Conservation (phyloP, 768 basidiomycete species). For the Calocybe indica region DNA sequence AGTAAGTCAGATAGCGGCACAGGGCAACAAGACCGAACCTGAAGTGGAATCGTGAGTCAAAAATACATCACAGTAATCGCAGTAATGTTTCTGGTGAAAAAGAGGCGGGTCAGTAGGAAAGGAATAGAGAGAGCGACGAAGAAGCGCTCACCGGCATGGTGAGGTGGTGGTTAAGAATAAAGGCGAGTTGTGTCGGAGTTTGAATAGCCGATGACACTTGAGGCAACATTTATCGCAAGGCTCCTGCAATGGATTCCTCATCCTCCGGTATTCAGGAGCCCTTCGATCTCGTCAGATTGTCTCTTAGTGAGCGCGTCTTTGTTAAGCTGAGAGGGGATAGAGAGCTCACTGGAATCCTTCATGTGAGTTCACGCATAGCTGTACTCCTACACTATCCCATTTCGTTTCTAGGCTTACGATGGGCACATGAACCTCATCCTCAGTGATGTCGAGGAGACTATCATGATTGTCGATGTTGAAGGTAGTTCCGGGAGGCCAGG, state of each 20-base stretch:
- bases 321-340: constrained; percentile 96
- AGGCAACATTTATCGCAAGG: constrained; percentile 18
- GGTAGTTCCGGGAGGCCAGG: constrained; percentile 48
- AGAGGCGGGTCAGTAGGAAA: constrained; percentile 4
- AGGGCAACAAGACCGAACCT: constrained; percentile 38
- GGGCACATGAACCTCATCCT: constrained; percentile 99
- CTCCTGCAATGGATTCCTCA: constrained; percentile 56
- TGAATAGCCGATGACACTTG: constrained; percentile 17
- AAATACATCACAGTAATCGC: constrained; percentile 92
- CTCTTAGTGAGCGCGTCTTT: constrained; percentile 95
- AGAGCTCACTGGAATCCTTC: constrained; percentile 85
- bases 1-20: not conserved
- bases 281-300: constrained; percentile 94
- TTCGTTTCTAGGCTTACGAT: constrained; percentile 79
- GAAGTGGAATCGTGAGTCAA: constrained; percentile 93
- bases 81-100: constrained; percentile 75
- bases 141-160: constrained; percentile 58
- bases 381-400: constrained; percentile 6
- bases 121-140: constrained; percentile 5
- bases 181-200: constrained; percentile 18
- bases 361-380: constrained; percentile 49
- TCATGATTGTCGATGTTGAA: constrained; percentile 93
- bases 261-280: constrained; percentile 86
- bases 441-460: constrained; percentile 95
- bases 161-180: constrained; percentile 15